A percentile compares a stretch with the other conserved stretches of the same genome.
Evolutionary conservation across 768 basidiomycete species (phyloP).

Genomic region (Pholiota microspora): DNA sequence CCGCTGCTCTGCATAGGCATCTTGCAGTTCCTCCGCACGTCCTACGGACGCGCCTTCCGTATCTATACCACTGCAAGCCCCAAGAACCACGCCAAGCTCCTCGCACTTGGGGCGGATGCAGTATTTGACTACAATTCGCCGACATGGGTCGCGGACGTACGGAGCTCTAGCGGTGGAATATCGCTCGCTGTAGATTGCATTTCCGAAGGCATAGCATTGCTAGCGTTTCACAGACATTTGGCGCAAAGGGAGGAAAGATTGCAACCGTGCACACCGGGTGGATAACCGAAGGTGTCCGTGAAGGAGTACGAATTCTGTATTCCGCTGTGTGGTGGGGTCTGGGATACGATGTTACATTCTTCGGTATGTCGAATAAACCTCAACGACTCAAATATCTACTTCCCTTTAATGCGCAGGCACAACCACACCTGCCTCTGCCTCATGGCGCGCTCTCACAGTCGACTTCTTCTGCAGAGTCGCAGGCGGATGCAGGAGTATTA

Average conservation of each 20-base stretch:
- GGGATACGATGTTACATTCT: conserved; percentile 29
- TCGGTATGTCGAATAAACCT: conserved; percentile 18
- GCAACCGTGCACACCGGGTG: conserved; percentile 29
- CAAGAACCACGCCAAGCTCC: conserved; percentile 26
- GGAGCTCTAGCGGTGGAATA: conserved; percentile 26
- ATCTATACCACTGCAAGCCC: conserved; percentile 30
- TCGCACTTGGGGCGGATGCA: conserved; percentile 26
- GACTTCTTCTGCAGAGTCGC: conserved; percentile 27
- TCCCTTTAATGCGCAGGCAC: conserved; percentile 14
- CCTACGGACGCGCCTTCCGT: conserved; percentile 22
- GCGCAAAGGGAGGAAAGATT: conserved; percentile 25
- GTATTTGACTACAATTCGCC: conserved; percentile 31
- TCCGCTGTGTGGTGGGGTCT: conserved; percentile 32
- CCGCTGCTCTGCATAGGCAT: conserved; percentile 29
- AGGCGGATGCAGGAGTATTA: conserved; percentile 16
- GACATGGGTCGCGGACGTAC: conserved; percentile 28
- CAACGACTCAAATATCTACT: background rate
- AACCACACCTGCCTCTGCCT: conserved; percentile 19
- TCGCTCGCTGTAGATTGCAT: conserved; percentile 33
- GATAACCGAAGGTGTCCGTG: conserved; percentile 23
- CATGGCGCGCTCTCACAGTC: conserved; percentile 28
- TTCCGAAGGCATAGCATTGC: conserved; percentile 29
- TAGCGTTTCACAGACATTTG: conserved; percentile 28
- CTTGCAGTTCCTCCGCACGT: conserved; percentile 21
- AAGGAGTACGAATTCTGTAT: conserved; percentile 26